Evolutionary conservation across 2,329 filamentous ascomycete genomes (phyloP).

Genomic region (Talaromyces sp.): DNA sequence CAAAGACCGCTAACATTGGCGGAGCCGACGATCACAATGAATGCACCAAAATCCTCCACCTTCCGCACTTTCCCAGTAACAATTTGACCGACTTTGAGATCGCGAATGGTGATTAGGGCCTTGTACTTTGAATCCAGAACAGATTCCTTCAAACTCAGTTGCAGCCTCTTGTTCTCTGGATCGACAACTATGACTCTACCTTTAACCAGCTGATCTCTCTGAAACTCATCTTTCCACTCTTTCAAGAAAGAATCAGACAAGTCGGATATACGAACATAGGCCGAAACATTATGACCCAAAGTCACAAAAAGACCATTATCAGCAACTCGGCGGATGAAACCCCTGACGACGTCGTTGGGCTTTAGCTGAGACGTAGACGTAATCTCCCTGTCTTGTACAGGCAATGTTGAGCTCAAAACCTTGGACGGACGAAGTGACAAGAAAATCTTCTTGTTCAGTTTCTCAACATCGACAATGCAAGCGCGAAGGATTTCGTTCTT

Average conservation of each 20-base stretch:
- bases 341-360: conserved; percentile 74
- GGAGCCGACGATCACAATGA: conserved; percentile 84
- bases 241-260: conserved; percentile 89
- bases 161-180: conserved; percentile 63
- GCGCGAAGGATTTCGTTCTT: conserved; percentile 86
- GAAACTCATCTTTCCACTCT: conserved; percentile 88
- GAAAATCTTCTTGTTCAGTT: conserved; percentile 75
- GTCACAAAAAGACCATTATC: conserved; percentile 87
- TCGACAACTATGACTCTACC: conserved; percentile 77
- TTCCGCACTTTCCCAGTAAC: conserved; percentile 89
- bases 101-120: conserved; percentile 67
- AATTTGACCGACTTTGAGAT: conserved; percentile 73
- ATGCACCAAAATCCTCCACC: conserved; percentile 92
- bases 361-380: conserved; percentile 66
- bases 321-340: conserved; percentile 85
- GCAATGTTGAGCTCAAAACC: conserved; percentile 78
- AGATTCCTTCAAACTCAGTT: conserved; percentile 83
- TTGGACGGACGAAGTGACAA: conserved; percentile 83
- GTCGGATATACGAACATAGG: conserved; percentile 79
- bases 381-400: conserved; percentile 78
- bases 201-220: conserved; percentile 84
- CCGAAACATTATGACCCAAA: conserved; percentile 75
- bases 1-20: conserved; percentile 88
- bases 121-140: conserved; percentile 75
- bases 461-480: conserved; percentile 76